phyloP scores from a whole-genome alignment of 495 filamentous ascomycete species.

The Daldinia caldariorum region DNA sequence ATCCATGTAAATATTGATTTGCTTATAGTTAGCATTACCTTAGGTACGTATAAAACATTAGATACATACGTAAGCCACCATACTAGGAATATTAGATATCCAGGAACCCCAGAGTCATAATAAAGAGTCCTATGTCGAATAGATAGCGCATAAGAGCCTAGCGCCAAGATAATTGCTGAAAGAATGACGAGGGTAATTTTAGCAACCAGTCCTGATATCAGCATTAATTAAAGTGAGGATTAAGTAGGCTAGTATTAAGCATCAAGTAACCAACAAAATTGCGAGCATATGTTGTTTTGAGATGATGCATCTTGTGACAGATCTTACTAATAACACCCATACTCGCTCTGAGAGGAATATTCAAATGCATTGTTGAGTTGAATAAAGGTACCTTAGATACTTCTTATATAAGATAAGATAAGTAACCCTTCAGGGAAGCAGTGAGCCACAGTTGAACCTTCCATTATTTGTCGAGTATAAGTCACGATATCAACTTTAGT shows the following conservation, averaged over 20 bases:
- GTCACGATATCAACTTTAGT: background rate
- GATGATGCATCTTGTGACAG: too few relatives aligned
- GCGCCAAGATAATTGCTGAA: conserved; percentile 48
- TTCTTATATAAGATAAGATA: too few relatives aligned
- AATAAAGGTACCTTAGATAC: too few relatives aligned
- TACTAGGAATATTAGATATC: conserved; percentile 53
- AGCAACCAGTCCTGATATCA: conserved; percentile 42
- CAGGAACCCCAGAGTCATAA: conserved; percentile 42
- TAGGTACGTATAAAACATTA: background rate
- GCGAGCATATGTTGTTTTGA: too few relatives aligned
- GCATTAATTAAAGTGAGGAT: conserved; percentile 41
- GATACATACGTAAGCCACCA: background rate
- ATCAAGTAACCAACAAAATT: background rate
- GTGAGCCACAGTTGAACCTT: background rate
- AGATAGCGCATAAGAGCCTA: conserved; percentile 49
- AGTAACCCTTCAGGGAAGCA: too few relatives aligned
- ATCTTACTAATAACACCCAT: too few relatives aligned
- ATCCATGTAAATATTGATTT: conserved; percentile 51
- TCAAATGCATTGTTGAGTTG: background rate
- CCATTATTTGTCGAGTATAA: background rate
- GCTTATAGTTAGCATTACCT: background rate
- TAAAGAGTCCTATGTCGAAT: conserved; percentile 29
- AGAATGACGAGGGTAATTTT: conserved; percentile 52
- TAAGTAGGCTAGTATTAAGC: background rate
- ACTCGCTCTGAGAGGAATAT: too few relatives aligned